Conservation (phyloP, 2,329 filamentous ascomycete genomes). For the Chrysosporium queenslandicum region DNA sequence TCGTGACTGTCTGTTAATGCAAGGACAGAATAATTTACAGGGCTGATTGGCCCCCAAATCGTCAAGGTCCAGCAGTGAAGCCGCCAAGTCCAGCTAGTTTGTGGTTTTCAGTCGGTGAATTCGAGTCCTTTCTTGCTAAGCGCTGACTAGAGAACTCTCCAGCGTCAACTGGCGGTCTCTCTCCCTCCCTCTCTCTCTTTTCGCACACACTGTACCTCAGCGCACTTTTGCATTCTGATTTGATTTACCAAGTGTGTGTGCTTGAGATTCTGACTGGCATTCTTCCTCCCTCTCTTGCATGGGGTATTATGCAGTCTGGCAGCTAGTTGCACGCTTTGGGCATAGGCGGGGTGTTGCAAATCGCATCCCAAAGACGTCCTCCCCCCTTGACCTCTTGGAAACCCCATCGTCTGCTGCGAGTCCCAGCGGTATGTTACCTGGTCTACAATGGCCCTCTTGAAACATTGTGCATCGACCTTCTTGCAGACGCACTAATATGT, state of each 20-base stretch:
- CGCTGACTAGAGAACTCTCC: no score
- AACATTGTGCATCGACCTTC: not conserved
- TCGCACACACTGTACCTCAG: not conserved
- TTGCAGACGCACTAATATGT: not conserved
- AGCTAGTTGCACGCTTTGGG: not conserved
- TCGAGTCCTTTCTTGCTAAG: not conserved
- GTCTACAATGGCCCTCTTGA: not conserved
- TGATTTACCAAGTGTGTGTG: no score
- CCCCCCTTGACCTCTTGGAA: not conserved
- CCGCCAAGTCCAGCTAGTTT: not conserved
- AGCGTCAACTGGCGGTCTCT: no score
- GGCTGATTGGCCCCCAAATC: not conserved
- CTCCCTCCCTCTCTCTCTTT: not conserved
- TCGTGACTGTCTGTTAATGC: no score
- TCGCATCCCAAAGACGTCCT: not conserved
- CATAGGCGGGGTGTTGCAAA: not conserved
- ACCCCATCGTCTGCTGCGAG: no score
- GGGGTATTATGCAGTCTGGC: not conserved
- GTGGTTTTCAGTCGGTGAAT: not conserved
- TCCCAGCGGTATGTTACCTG: no score
- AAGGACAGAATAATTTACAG: not conserved
- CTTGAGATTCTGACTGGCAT: no score
- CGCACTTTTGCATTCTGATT: no score
- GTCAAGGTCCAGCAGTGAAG: not conserved
- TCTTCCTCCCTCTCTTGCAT: not conserved